Base-by-base conservation (phyloP, 2,329 filamentous ascomycete genomes). In the Trichoderma koningii region DNA sequence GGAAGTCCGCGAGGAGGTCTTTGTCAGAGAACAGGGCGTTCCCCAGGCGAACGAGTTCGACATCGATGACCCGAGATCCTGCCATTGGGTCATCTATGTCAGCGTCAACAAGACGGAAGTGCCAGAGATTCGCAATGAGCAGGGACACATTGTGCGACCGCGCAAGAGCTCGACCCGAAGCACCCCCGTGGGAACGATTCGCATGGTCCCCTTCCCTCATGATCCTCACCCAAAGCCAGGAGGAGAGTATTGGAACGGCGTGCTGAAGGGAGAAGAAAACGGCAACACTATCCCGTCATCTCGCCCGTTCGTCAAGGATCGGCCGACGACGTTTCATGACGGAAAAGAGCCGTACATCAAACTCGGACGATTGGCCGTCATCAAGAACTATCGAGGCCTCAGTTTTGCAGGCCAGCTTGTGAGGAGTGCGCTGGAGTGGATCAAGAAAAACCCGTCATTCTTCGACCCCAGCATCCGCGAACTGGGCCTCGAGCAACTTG, bases 51-150 rank as follows among this genome's bases (percentile, higher is more conserved):
- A 87, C 69, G 93, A 98, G 76, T 83, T 92, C 69, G 94, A 97
- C 79, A 79, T 82, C 1, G 92, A 97, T 74, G 94, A 98, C 75
- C 70, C 83, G 1, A 85, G 91, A 42, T 89, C 87, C 70, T 94
- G 89, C 78, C 93, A 97, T 76, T 97, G 92, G 90, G 89, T 97
- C 34, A 81, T 89, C n/a, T 97, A 96, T 76, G 86, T 87, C 55
- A 87, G 83, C 17, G 82, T 89, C 64, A 83, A 83, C 62, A 79
- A 77, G 55, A 77, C 74, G 3, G 76, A 78, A 51, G 76, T 77
- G 66, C 73, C 75, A 5, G 81, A 83, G 73, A 70, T 78, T 51
- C 78, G 76, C 30, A 79, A 85, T 71, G 75, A 78, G 5, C 70
- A 72, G n/a, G 79, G 77, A 65, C 75, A 77, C 41, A 72, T 82